Percentiles rank a stretch among this genome's conserved stretches.
phyloP scores from a whole-genome alignment of 805 yeast genomes.

The Candida glaebosa region DNA sequence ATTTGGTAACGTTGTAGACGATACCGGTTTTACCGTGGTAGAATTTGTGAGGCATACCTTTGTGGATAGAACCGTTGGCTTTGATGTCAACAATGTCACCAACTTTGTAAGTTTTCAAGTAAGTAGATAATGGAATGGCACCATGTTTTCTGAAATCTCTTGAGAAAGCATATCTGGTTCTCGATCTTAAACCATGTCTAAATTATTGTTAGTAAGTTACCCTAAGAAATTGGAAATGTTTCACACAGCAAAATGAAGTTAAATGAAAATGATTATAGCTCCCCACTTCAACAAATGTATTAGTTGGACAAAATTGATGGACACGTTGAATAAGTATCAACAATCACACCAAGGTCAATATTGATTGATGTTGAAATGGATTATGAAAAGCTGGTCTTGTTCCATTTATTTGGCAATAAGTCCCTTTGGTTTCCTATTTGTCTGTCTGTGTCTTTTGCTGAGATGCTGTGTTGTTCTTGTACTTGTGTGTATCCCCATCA shows the following conservation, averaged over 20 bases:
- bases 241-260: not conserved
- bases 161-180: constrained; percentile 99
- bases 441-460: no score
- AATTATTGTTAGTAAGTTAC: not conserved
- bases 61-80: constrained; percentile 98
- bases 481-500: no score
- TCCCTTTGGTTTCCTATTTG: no score
- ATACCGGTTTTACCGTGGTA: constrained; percentile 99
- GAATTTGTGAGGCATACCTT: constrained; percentile 99
- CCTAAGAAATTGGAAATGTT: not conserved
- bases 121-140: constrained; percentile 88
- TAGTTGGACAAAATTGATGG: no score
- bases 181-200: constrained; percentile 88
- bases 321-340: no score
- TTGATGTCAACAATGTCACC: constrained; percentile 99
- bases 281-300: no score
- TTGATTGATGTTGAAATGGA: no score
- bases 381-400: no score
- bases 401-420: no score
- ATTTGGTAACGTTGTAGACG: constrained; percentile 97
- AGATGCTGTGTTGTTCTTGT: not conserved
- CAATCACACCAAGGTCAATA: no score
- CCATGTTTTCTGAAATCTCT: constrained; percentile 99
- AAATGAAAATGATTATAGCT: no score
- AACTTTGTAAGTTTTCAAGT: constrained; percentile 96